A percentile compares a stretch with the other conserved stretches of the same genome.
Conservation (phyloP, 495 filamentous ascomycete species). For the Lepidopterella palustris region DNA sequence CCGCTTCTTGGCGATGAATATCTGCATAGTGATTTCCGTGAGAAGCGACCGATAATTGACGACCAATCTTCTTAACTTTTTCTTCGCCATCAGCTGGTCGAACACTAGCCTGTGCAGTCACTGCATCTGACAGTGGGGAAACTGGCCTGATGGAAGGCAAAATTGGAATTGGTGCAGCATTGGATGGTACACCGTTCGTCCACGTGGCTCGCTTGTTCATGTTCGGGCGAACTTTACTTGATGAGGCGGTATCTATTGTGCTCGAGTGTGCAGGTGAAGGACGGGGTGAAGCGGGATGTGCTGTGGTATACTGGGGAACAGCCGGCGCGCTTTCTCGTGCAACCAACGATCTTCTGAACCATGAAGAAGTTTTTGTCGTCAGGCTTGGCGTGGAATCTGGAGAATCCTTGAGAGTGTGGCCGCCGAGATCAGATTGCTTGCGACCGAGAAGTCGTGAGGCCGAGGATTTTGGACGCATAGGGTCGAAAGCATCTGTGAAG, state of each 20-base stretch:
- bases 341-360: slow-evolving; percentile 93
- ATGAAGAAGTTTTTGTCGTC: slow-evolving; percentile 72
- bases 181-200: slow-evolving; percentile 64
- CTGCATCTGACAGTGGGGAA: slow-evolving; percentile 83
- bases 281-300: slow-evolving; percentile 38
- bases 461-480: slow-evolving; percentile 83
- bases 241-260: slow-evolving; percentile 36
- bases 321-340: slow-evolving; percentile 56
- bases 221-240: slow-evolving; percentile 52
- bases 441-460: slow-evolving; percentile 75
- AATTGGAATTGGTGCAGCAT: slow-evolving; percentile 93
- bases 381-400: slow-evolving; percentile 59
- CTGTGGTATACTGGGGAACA: slow-evolving; percentile 40
- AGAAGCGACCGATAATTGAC: slow-evolving; percentile 95
- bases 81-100: slow-evolving; percentile 50
- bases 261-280: slow-evolving; percentile 55
- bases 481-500: slow-evolving; percentile 92
- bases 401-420: slow-evolving; percentile 55
- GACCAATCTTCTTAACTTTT: slow-evolving; percentile 86
- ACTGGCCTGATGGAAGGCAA: slow-evolving; percentile 93
- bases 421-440: slow-evolving; percentile 76
- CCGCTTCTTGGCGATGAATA: slow-evolving; percentile 81
- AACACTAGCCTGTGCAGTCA: slow-evolving; percentile 76
- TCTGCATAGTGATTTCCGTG: slow-evolving; percentile 84
- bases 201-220: slow-evolving; percentile 76